Base-by-base conservation (phyloP, 2,329 filamentous ascomycete genomes). In the Xylaria sp. region DNA sequence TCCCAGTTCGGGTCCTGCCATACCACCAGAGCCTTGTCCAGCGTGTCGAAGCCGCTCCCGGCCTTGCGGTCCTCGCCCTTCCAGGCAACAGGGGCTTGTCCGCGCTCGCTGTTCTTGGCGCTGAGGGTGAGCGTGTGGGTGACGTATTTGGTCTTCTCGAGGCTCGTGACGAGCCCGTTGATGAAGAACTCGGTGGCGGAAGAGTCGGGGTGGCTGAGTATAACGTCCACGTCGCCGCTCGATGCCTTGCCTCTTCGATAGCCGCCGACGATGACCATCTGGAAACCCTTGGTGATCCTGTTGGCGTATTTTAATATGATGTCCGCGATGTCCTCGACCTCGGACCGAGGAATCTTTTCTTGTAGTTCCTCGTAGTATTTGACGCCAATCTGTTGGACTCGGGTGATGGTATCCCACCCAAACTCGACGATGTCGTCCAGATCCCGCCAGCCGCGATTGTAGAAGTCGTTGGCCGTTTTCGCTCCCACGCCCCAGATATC, bases 401-500 rank as follows among this genome's bases (percentile, higher is more conserved):
- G 89, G 0, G 86, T 91, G 0, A 98, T 84, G 0, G 80, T 84
- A 23, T 84, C 78, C 95, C 95, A 98, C 12, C 92, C 94, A 75
- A 90, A 87, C 76, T 97, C 92, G 50, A 97, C 85, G 2, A 98
- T 83, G 75, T 98, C 94, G 75, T 98, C 94, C 0, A 97, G 83
- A 69, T 96, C 92, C 69, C 89, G 86, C 93, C 94, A 98, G 34
- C 93, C 88, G 70, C 89, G 89, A 18, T 88, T 86, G 79, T 94
- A 96, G 75, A 97, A 97, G 0, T 94, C 88, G 18, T 91, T 86
- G 0, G 95, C 94, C 0, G 92, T 96, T 13, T 89, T 89, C 1
- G 92, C 91, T 0, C 92, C 95, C 0, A 98, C 94, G n/a, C 94
- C 95, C 92, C 94, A 97, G 66, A 98, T 97, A 4, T 92, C 85